These are phyloP conservation scores for Antitrichia curtipendula DNA, from an alignment of 225 moss, liverwort and hornwort genomes.

Conservation along the genomic window DNA sequence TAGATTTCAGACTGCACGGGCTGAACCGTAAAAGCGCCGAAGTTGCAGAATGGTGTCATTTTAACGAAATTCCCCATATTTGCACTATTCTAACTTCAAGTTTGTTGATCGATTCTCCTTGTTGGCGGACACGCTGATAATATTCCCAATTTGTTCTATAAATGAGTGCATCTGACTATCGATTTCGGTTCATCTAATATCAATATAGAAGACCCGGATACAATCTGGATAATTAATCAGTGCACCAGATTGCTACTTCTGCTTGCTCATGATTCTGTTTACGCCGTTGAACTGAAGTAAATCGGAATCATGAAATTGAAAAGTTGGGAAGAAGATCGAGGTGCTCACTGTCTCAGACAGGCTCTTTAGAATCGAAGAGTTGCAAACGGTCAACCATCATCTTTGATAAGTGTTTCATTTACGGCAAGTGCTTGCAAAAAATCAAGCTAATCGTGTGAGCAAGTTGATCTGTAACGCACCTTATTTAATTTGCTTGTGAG, in stretches of 20 bases:
- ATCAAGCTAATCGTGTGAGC: neutral
- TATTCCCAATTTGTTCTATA: neutral
- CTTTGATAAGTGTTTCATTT: neutral
- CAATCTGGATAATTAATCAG: neutral
- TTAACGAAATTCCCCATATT: neutral
- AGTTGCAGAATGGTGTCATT: no score
- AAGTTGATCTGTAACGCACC: neutral
- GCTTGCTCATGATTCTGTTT: neutral
- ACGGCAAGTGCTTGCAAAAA: neutral
- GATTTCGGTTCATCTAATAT: neutral
- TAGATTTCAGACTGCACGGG: no score
- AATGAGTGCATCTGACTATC: no score
- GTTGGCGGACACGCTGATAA: neutral
- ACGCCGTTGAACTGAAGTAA: neutral
- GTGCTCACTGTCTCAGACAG: neutral
- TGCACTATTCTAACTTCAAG: neutral
- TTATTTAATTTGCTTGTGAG: neutral
- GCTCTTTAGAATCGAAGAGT: neutral
- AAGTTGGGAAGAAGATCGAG: neutral
- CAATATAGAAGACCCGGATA: no score
- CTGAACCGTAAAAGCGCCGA: no score
- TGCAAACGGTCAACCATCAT: neutral
- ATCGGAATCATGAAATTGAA: neutral
- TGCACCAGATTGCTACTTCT: neutral
- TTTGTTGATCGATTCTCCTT: neutral